Base-by-base conservation (phyloP, 805 yeast genomes). In the Schizosaccharomyces japonicus region DNA sequence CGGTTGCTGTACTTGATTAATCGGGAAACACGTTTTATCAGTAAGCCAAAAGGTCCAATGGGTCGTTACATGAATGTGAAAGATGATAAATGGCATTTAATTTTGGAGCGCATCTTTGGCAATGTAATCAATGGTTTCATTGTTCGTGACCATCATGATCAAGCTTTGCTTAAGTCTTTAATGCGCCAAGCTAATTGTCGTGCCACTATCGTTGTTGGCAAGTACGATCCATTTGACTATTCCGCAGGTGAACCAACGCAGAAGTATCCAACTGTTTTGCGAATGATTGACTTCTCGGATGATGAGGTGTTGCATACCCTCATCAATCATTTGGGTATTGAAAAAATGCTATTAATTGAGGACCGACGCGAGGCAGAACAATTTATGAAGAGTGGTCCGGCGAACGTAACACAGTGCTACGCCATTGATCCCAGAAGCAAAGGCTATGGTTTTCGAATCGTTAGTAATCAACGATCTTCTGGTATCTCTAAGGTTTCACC, bases 31-130 rank as follows among this genome's bases (percentile, higher is more conserved):
- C 54, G 60, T 13, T 76, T 71, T 66, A 67, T 66, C 15, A 54
- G 59, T 1, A 56, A 56, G 31, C 93, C 94, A 0, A 59, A 78
- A 15, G 96, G 96, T 0, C 98, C 98, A 0, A 52, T 87, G 1
- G 95, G 94, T 1, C 53, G 66, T 3, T 62, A 63, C 50, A 65
- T 83, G 2, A 65, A 70, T 3, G 63, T 87, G 11, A 78, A 73
- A 6, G 72, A 61, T 54, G 61, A 66, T 19, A 58, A 63, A 27
- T 85, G 83, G 83, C 61, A 68, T 4, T 69, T 69, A 23, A 59
- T 78, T 3, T 57, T 85, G 5, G 92, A 81, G 54, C 59, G 72
- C 0, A 56, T 66, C 1, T 57, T 83, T 28, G 67, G 67, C 1
- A 60, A 63, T 7, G 60, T 72, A 0, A 58, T 80, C 6, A 73